A percentile compares a stretch with the other conserved stretches of the same genome.
Evolutionary conservation across 352 stramenopile species (phyloP).

Genomic region (Globisporangium alternatum): DNA sequence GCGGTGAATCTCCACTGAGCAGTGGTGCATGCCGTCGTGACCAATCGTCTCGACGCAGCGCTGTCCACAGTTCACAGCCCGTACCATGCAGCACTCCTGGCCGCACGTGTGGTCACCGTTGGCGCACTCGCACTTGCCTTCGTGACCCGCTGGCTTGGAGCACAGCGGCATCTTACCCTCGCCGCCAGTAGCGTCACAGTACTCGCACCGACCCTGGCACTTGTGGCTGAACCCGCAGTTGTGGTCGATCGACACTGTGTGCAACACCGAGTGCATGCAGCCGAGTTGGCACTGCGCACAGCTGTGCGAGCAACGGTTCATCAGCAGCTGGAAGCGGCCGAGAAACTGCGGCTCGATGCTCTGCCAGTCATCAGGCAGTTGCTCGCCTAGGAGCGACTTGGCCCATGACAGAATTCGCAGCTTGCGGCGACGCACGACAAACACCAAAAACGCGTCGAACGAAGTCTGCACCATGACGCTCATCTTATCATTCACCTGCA

Average conservation of each 20-base stretch:
- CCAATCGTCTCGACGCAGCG: constrained; percentile 41
- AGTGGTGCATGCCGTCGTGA: constrained; percentile 47
- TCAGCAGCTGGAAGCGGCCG: constrained; percentile 40
- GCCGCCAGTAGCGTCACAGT: constrained; percentile 34
- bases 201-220: constrained; percentile 44
- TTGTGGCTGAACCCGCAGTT: constrained; percentile 52
- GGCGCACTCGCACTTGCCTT: constrained; percentile 60
- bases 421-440: constrained; percentile 55
- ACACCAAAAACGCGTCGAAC: constrained; percentile 63
- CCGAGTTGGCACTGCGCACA: constrained; percentile 54
- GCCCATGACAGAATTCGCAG: constrained; percentile 43
- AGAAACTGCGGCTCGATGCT: constrained; percentile 44
- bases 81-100: constrained; percentile 31
- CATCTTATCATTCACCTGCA: constrained; percentile 18
- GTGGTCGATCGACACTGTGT: constrained; percentile 28
- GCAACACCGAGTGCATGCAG: constrained; percentile 56
- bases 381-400: constrained; percentile 33
- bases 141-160: constrained; percentile 53
- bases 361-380: constrained; percentile 46
- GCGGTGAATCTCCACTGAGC: constrained; percentile 49
- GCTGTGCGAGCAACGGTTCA: constrained; percentile 53
- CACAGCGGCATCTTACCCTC: constrained; percentile 36
- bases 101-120: constrained; percentile 67
- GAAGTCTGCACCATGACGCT: constrained; percentile 24
- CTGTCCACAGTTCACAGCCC: constrained; percentile 52